Conservation (phyloP, 805 yeast genomes). For the Wickerhamomyces silvicola region DNA sequence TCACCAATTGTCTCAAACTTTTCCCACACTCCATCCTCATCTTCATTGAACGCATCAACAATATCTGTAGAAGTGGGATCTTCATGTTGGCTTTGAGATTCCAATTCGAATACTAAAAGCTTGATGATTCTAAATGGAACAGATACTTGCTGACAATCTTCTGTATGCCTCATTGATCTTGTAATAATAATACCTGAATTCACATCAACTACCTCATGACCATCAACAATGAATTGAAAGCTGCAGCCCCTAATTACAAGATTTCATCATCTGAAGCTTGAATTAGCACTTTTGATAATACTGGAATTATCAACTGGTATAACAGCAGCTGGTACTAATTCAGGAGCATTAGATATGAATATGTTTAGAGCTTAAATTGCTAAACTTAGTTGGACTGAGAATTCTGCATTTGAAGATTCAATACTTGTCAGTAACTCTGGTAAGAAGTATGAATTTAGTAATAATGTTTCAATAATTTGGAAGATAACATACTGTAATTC, state of each 20-base stretch:
- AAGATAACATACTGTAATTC: constrained; percentile 22
- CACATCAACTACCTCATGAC: constrained; percentile 59
- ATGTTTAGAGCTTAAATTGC: constrained; percentile 48
- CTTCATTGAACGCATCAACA: constrained; percentile 65
- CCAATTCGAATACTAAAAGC: constrained; percentile 62
- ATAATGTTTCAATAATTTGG: constrained; percentile 29
- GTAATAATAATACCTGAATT: constrained; percentile 67
- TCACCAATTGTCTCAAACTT: constrained; percentile 66
- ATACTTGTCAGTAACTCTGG: constrained; percentile 42
- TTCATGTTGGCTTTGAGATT: constrained; percentile 50
- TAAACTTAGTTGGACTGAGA: constrained; percentile 53
- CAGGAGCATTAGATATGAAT: constrained; percentile 41
- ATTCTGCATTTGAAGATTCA: constrained; percentile 33
- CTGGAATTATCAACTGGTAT: constrained; percentile 36
- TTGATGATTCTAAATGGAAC: constrained; percentile 70
- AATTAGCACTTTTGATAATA: constrained; percentile 36
- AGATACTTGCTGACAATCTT: constrained; percentile 55
- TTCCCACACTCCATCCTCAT: constrained; percentile 66
- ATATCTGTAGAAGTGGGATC: constrained; percentile 3
- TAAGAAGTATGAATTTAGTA: constrained; percentile 36
- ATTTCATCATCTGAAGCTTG: constrained; percentile 59
- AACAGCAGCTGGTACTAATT: constrained; percentile 27
- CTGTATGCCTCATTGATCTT: constrained; percentile 69
- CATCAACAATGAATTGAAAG: constrained; percentile 65
- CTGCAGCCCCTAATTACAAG: constrained; percentile 71